Conservation (phyloP, 371 early-diverging fungal species). For the Mucor indicus region DNA sequence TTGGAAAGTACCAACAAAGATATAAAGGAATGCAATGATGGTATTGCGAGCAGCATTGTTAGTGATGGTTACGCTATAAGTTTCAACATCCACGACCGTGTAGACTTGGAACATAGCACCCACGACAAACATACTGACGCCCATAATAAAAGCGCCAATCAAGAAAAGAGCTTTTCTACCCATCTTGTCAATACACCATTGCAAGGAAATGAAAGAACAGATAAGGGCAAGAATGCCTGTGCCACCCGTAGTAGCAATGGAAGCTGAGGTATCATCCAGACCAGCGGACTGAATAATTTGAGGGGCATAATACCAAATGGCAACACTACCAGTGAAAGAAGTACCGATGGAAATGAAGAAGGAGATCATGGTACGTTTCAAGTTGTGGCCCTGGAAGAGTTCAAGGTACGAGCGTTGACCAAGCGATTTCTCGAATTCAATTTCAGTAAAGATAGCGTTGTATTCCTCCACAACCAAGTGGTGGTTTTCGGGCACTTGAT, state of each 20-base stretch:
- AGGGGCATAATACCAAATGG: conserved; percentile 52
- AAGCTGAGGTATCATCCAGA: conserved; percentile 26
- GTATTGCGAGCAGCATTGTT: conserved; percentile 32
- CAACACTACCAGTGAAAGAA: conserved; percentile 63
- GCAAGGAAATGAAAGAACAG: conserved; percentile 54
- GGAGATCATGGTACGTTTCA: conserved; percentile 30
- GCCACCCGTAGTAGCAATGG: conserved; percentile 43
- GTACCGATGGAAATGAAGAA: conserved; percentile 55
- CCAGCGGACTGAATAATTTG: conserved; percentile 39
- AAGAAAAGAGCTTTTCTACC: conserved; percentile 47
- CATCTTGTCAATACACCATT: conserved; percentile 44
- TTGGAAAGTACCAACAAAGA: conserved; percentile 47
- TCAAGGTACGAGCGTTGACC: conserved; percentile 35
- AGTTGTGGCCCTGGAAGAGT: conserved; percentile 32
- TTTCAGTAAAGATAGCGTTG: conserved; percentile 32
- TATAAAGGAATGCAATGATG: conserved; percentile 41
- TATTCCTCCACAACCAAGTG: conserved; percentile 36
- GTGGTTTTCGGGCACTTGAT: conserved; percentile 22
- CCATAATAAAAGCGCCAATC: conserved; percentile 28
- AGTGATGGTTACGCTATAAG: conserved; percentile 15
- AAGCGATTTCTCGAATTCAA: conserved; percentile 32
- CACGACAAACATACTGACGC: conserved; percentile 42
- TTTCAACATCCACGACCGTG: conserved; percentile 23
- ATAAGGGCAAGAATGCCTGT: conserved; percentile 34
- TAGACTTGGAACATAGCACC: conserved; percentile 39